Base-by-base conservation (phyloP, 257 asterid species). In the Craterostigma plantagineum region DNA sequence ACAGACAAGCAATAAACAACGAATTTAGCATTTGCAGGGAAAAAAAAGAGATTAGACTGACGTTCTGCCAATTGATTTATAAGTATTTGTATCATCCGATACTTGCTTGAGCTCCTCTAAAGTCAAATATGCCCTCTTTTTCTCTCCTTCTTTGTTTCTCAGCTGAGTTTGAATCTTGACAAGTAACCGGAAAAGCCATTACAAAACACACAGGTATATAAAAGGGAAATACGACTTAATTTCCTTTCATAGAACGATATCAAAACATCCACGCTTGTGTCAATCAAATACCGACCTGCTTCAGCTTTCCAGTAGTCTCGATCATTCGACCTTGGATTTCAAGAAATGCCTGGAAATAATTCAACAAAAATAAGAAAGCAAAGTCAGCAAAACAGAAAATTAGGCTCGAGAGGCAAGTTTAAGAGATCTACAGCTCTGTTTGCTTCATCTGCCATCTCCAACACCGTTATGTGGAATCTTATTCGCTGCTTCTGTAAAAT, bases 261-360 rank as follows among this genome's bases (percentile, higher is more conserved):
- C n/a, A n/a, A n/a, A n/a, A n/a, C n/a, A n/a, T n/a, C n/a, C n/a
- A n/a, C n/a, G n/a, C n/a, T n/a, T n/a, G n/a, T 9, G 38, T 10
- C 44, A 10, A 14, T 9, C n/a, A 16, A 18, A 40, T 40, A 57
- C 51, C 35, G 18, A 69, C 97, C 92, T 81, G 94, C 81, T 86
- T 86, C 59, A 81, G 47, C 54, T 86, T 86, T 10, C 66, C 87
- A 14, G 97, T 81, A 47, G 79, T 65, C 53, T 86, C 97, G 49
- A 86, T 78, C 91, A 86, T 71, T 42, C 91, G 92, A 65, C 78
- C 73, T 63, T 81, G 97, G 67, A 81, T 86, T 70, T 81, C 94
- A 13, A 81, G 12, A 66, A 86, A 86, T 50, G 97, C 95, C 97
- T 86, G 58, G 34, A 44, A 51, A 27, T 17, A 15, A 49, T 33